Evolutionary conservation across 139 green algal species (phyloP).

Genomic region (Chlamydomonas incerta): DNA sequence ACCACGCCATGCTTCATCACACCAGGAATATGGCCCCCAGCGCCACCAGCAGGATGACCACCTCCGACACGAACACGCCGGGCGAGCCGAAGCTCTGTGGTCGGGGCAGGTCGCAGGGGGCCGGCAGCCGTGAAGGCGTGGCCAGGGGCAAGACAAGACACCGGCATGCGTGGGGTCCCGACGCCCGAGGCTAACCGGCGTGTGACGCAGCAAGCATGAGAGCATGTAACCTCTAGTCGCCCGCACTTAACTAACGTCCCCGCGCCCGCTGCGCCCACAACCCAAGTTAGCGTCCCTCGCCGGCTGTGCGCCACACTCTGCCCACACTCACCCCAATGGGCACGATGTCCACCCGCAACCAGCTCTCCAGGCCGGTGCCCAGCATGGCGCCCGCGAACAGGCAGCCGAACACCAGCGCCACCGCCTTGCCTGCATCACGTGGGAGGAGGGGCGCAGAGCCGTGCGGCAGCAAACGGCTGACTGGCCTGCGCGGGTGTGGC

Average conservation of each 20-base stretch:
- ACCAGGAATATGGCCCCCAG: conserved; percentile 62
- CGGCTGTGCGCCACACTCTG: no score
- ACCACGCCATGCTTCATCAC: conserved; percentile 66
- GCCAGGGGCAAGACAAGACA: background rate
- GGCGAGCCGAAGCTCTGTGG: conserved; percentile 73
- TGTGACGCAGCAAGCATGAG: no score
- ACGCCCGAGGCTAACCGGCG: no score
- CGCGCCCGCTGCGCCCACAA: no score
- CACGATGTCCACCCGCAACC: conserved; percentile 90
- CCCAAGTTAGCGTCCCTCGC: no score
- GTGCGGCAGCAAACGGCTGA: no score
- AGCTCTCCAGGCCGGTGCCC: conserved; percentile 78
- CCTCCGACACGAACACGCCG: conserved; percentile 78
- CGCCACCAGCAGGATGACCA: conserved; percentile 62
- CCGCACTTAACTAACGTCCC: no score
- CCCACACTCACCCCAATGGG: conserved; percentile 72
- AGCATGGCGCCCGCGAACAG: conserved; percentile 78
- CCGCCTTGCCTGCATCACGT: conserved; percentile 57
- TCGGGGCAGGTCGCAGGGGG: background rate
- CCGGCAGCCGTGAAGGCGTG: background rate
- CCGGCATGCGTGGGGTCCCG: no score
- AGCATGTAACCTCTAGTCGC: no score
- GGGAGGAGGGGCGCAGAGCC: no score
- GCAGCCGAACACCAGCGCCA: conserved; percentile 65
- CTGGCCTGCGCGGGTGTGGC: no score